phyloP scores from a whole-genome alignment of 2,329 filamentous ascomycete species.

The Apiospora rasikravindrae region DNA sequence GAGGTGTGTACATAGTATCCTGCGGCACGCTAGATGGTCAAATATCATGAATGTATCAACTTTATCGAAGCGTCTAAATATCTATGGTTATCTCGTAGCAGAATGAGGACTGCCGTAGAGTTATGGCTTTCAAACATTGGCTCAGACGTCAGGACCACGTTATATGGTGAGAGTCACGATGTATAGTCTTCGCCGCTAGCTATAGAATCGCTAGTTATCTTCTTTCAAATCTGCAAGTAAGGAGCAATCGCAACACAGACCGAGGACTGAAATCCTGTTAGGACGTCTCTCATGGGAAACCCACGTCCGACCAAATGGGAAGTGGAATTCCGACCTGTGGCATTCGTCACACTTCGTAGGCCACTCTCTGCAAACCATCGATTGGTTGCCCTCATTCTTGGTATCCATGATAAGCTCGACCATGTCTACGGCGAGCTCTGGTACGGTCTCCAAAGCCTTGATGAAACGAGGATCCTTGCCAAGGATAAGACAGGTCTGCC shows the following conservation, averaged over 20 bases:
- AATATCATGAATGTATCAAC: fast-evolving
- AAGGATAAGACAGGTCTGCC: background rate
- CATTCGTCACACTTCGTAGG: background rate
- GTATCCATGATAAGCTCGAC: background rate
- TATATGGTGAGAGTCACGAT: no score
- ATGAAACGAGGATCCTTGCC: background rate
- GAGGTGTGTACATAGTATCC: background rate
- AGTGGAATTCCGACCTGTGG: background rate
- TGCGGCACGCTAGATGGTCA: background rate
- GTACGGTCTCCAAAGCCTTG: background rate
- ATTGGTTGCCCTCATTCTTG: background rate
- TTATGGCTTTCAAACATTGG: no score
- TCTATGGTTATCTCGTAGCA: background rate
- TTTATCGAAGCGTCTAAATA: background rate
- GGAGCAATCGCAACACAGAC: background rate
- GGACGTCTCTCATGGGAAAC: background rate
- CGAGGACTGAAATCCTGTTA: background rate
- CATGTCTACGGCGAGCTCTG: background rate
- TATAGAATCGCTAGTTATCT: no score
- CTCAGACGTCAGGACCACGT: no score
- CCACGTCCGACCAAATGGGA: background rate
- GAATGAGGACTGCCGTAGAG: no score
- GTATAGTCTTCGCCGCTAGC: no score
- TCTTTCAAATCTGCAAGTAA: no score
- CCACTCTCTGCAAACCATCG: background rate